These are phyloP conservation scores for Blastobotrys elegans DNA, from an alignment of 1,139 yeast genomes.

Conservation along the genomic window DNA sequence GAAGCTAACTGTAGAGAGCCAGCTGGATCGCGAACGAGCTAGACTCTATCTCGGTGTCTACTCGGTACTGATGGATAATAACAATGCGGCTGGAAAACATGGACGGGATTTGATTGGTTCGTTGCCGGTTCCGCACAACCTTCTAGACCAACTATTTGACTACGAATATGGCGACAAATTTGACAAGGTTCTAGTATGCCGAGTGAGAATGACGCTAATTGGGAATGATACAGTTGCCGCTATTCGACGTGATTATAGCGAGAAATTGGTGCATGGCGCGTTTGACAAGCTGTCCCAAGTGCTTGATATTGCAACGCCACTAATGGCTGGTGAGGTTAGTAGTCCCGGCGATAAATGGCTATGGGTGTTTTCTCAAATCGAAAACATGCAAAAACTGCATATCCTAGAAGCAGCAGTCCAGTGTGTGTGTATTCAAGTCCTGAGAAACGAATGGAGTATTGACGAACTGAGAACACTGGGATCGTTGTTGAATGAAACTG, in stretches of 20 bases:
- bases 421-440: neutral
- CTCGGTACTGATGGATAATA: neutral
- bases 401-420: neutral
- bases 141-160: neutral
- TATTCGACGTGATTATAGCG: neutral
- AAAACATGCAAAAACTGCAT: neutral
- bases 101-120: neutral
- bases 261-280: neutral
- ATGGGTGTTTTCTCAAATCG: neutral
- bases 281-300: neutral
- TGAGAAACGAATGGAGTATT: neutral
- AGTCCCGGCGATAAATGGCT: neutral
- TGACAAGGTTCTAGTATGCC: constrained; percentile 31
- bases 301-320: neutral
- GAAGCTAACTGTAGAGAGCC: constrained; percentile 1
- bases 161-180: neutral
- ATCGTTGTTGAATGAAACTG: neutral
- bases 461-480: neutral
- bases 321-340: neutral
- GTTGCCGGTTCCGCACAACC: neutral
- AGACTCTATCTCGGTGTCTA: constrained; percentile 5
- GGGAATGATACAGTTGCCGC: neutral
- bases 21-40: constrained; percentile 4
- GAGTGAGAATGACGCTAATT: constrained; percentile 31
- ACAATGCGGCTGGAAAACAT: neutral